Evolutionary conservation across 768 basidiomycete genomes (phyloP).

Genomic region (Lyophyllum semitale): DNA sequence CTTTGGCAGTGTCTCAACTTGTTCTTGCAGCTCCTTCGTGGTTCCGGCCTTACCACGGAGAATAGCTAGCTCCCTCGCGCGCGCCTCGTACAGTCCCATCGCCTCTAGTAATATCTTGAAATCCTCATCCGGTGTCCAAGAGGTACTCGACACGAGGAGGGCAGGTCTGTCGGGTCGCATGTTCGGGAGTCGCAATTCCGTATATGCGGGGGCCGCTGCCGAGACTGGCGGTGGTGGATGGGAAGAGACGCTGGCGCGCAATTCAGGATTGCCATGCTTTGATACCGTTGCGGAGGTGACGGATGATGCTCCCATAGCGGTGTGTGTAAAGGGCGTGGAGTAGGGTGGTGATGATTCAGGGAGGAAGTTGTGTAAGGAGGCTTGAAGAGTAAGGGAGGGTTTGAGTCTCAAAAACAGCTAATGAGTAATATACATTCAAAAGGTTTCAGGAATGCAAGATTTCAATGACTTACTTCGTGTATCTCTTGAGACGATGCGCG

Average conservation of each 20-base stretch:
- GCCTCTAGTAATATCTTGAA: conserved; percentile 83
- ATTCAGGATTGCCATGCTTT: conserved; percentile 14
- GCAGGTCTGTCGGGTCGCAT: conserved; percentile 78
- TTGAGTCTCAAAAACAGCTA: conserved; percentile 57
- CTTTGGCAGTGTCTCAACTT: conserved; percentile 56
- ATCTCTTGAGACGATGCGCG: conserved; percentile 67
- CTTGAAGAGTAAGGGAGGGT: conserved; percentile 31
- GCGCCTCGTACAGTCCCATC: conserved; percentile 66
- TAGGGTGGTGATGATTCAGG: conserved; percentile 54
- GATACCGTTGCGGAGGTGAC: conserved; percentile 9
- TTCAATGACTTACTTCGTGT: conserved; percentile 60
- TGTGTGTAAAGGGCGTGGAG: conserved; percentile 63
- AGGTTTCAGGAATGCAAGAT: not conserved
- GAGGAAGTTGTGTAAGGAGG: conserved; percentile 48
- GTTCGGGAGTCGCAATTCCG: conserved; percentile 40
- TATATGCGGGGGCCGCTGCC: conserved; percentile 30
- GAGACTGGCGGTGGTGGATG: conserved; percentile 24
- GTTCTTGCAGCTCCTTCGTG: not conserved
- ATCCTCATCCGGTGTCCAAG: conserved; percentile 98
- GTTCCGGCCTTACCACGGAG: not conserved
- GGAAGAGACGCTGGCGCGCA: conserved; percentile 9
- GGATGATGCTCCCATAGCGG: conserved; percentile 29
- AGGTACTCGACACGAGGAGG: conserved; percentile 87
- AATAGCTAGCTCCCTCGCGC: conserved; percentile 37
- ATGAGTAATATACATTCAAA: not conserved